These are phyloP conservation scores for Acidiella bohemica DNA, from an alignment of 495 filamentous ascomycete genomes.

Conservation along the genomic window DNA sequence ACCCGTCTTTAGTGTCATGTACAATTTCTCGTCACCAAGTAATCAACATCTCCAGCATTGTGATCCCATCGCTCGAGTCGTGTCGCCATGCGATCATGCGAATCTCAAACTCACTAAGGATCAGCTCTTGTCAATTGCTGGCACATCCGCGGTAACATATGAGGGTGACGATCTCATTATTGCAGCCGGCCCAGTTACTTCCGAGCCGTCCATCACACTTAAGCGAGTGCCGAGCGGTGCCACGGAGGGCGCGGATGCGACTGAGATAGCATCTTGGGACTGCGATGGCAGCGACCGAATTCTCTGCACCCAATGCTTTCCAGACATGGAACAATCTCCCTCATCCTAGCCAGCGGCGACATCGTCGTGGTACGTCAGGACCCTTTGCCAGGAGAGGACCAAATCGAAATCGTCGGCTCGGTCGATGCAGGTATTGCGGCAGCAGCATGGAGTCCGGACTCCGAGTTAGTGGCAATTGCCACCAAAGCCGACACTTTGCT, in stretches of 20 bases:
- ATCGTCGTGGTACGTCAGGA: slow-evolving; percentile 74
- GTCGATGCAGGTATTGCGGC: slow-evolving; percentile 82
- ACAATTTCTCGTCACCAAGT: too few species aligned
- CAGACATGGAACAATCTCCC: slow-evolving; percentile 61
- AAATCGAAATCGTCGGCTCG: slow-evolving; percentile 88
- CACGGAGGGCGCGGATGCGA: slow-evolving; percentile 8
- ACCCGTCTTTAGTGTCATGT: too few species aligned
- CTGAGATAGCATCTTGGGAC: slow-evolving; percentile 70
- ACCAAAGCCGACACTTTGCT: slow-evolving; percentile 68
- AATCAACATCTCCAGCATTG: too few species aligned
- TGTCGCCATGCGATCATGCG: slow-evolving; percentile 23
- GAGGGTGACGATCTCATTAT: slow-evolving; percentile 25
- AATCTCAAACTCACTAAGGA: slow-evolving; percentile 25
- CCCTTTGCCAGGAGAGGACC: slow-evolving; percentile 48
- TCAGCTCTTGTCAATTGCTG: not conserved
- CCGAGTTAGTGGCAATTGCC: slow-evolving; percentile 71
- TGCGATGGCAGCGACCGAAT: slow-evolving; percentile 58
- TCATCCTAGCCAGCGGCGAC: slow-evolving; percentile 83
- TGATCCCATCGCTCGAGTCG: too few species aligned
- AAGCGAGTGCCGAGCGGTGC: slow-evolving; percentile 18
- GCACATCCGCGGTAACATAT: slow-evolving; percentile 24
- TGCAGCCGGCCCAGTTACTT: slow-evolving; percentile 25
- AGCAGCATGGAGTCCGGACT: slow-evolving; percentile 89
- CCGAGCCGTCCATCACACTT: slow-evolving; percentile 25
- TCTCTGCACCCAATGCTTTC: slow-evolving; percentile 67